A percentile compares a stretch with the other conserved stretches of the same genome.
These are phyloP conservation scores for Garcia nutans DNA, from an alignment of 345 rosid species.

Conservation along the genomic window DNA sequence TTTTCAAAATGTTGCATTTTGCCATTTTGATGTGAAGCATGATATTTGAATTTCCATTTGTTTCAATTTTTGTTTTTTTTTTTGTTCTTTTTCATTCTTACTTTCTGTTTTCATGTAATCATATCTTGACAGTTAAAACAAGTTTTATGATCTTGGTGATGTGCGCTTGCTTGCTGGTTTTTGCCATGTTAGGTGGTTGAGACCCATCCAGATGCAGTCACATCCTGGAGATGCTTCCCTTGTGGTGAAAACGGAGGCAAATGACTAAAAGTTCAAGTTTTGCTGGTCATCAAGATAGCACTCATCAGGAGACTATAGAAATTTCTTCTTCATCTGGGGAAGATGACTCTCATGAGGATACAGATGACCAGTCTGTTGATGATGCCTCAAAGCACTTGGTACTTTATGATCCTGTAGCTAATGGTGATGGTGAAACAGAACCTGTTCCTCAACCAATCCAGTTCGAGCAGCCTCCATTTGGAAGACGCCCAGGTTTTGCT, in stretches of 20 bases:
- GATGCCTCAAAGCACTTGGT: constrained; percentile 57
- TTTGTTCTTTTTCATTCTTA: too few species aligned
- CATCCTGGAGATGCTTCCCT: constrained; percentile 31
- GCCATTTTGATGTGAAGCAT: not conserved
- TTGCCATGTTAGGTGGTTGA: constrained; percentile 14
- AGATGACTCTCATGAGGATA: constrained; percentile 36
- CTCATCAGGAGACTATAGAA: constrained; percentile 26
- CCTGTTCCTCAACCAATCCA: constrained; percentile 29
- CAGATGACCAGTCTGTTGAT: constrained; percentile 25
- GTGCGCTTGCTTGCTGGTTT: not conserved
- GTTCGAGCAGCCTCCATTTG: constrained; percentile 24
- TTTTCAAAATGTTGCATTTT: not conserved
- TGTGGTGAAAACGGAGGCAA: constrained; percentile 41
- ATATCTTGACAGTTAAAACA: not conserved
- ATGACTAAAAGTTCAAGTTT: constrained; percentile 32
- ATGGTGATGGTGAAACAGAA: constrained; percentile 33
- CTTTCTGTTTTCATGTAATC: not conserved
- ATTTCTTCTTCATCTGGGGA: constrained; percentile 36
- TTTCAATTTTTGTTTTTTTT: not conserved
- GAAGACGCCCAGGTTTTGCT: constrained; percentile 25
- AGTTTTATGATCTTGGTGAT: not conserved
- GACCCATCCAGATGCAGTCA: constrained; percentile 44
- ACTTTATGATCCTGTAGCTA: constrained; percentile 50
- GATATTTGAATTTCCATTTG: not conserved
- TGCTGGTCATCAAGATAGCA: constrained; percentile 21